phyloP scores from a whole-genome alignment of 176 grass and related monocot species.

The Paspalum vaginatum region DNA sequence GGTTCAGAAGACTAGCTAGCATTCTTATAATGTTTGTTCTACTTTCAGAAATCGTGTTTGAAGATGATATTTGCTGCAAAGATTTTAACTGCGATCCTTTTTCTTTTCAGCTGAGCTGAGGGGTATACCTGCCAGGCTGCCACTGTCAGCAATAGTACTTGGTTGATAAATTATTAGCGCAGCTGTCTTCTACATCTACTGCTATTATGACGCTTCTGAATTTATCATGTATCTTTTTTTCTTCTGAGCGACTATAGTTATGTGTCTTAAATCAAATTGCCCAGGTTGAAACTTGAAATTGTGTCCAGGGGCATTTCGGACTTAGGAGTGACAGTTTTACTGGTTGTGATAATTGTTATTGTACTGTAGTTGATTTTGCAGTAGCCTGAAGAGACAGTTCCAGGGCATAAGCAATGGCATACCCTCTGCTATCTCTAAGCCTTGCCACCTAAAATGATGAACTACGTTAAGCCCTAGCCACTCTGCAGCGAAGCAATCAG shows the following conservation, averaged over 20 bases:
- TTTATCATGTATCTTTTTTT: neutral
- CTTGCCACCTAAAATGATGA: too few species aligned
- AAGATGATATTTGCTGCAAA: neutral
- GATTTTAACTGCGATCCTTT: neutral
- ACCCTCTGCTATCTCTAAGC: too few species aligned
- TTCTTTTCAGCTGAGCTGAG: too few species aligned
- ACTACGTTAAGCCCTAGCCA: too few species aligned
- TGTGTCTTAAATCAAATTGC: neutral
- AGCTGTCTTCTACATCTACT: neutral
- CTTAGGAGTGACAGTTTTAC: too few species aligned
- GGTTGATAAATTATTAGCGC: neutral
- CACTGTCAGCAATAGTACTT: neutral
- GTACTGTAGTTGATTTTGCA: neutral
- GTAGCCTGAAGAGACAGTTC: neutral
- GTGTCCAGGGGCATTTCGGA: constrained; percentile 50
- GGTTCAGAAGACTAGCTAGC: neutral
- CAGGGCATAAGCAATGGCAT: too few species aligned
- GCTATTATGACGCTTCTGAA: neutral
- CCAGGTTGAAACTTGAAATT: constrained; percentile 29
- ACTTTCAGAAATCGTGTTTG: constrained; percentile 18
- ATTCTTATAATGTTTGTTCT: neutral
- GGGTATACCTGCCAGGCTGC: neutral
- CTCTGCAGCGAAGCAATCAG: too few species aligned
- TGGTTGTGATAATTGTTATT: too few species aligned
- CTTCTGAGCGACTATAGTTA: neutral